These are phyloP conservation scores for Glaciozyma martinii DNA, from an alignment of 768 basidiomycete species.

Conservation along the genomic window DNA sequence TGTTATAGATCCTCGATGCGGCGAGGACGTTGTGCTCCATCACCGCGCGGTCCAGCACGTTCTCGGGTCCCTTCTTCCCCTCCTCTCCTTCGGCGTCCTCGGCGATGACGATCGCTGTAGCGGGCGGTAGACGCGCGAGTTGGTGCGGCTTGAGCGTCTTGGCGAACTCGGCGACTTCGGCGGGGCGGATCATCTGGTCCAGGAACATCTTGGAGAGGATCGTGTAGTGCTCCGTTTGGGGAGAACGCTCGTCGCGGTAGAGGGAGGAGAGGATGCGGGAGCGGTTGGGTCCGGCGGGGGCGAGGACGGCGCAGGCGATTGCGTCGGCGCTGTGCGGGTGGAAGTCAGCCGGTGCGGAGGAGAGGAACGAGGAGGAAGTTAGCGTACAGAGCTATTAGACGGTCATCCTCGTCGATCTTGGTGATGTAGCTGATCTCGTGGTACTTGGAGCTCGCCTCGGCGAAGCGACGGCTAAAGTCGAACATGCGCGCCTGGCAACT, in stretches of 20 bases:
- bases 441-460: slow-evolving; percentile 87
- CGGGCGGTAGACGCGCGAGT: slow-evolving; percentile 78
- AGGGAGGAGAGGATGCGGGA: slow-evolving; percentile 86
- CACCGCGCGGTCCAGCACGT: slow-evolving; percentile 91
- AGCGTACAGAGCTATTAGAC: slow-evolving; percentile 78
- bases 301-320: slow-evolving; percentile 90
- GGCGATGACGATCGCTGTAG: slow-evolving; percentile 59
- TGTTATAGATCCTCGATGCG: slow-evolving; percentile 93
- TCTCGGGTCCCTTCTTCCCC: slow-evolving; percentile 77
- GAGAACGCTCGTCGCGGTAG: slow-evolving; percentile 83
- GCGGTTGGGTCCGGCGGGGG: slow-evolving; percentile 91
- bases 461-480: slow-evolving; percentile 82
- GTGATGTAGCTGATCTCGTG: slow-evolving; percentile 58
- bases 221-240: slow-evolving; percentile 68
- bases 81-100: slow-evolving; percentile 45
- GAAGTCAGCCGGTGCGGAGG: neutral
- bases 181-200: slow-evolving; percentile 84
- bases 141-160: slow-evolving; percentile 81
- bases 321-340: slow-evolving; percentile 60
- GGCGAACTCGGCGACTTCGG: slow-evolving; percentile 85
- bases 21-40: slow-evolving; percentile 98
- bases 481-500: slow-evolving; percentile 89
- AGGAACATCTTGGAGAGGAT: slow-evolving; percentile 98
- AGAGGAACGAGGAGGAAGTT: neutral
- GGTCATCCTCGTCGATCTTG: slow-evolving; percentile 88